Evolutionary conservation across 2,329 filamentous ascomycete genomes (phyloP).

Genomic region (Sclerotinia trifoliorum): DNA sequence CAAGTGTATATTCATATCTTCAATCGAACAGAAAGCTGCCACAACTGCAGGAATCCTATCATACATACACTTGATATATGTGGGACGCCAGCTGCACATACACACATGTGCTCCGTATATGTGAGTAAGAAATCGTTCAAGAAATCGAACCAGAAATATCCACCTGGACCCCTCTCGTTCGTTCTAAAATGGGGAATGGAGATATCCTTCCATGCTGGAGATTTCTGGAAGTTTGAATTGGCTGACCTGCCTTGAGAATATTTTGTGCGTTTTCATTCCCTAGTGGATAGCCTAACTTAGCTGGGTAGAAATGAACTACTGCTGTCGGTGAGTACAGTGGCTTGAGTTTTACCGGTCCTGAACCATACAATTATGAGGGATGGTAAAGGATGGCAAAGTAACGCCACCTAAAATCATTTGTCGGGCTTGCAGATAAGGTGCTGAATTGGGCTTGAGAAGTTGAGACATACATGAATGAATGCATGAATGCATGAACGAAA

Average conservation of each 20-base stretch:
- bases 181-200: neutral
- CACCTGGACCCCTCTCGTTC: slow-evolving; percentile 13
- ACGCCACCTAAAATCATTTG: neutral
- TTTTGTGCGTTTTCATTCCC: slow-evolving; percentile 5
- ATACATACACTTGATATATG: neutral
- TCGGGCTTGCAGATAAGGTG: slow-evolving; percentile 2
- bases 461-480: slow-evolving; percentile 1
- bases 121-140: neutral
- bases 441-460: neutral
- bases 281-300: neutral
- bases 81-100: neutral
- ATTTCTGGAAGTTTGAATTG: slow-evolving; percentile 1
- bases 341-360: neutral
- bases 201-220: neutral
- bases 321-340: slow-evolving; percentile 4
- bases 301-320: neutral
- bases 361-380: neutral
- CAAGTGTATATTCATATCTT: neutral
- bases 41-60: slow-evolving; percentile 1
- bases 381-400: neutral
- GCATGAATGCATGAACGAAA: slow-evolving; percentile 2
- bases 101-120: neutral
- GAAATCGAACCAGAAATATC: neutral
- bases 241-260: neutral
- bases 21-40: slow-evolving; percentile 4